Conservation (phyloP, 495 filamentous ascomycete genomes). For the Trichoderma parareesei region DNA sequence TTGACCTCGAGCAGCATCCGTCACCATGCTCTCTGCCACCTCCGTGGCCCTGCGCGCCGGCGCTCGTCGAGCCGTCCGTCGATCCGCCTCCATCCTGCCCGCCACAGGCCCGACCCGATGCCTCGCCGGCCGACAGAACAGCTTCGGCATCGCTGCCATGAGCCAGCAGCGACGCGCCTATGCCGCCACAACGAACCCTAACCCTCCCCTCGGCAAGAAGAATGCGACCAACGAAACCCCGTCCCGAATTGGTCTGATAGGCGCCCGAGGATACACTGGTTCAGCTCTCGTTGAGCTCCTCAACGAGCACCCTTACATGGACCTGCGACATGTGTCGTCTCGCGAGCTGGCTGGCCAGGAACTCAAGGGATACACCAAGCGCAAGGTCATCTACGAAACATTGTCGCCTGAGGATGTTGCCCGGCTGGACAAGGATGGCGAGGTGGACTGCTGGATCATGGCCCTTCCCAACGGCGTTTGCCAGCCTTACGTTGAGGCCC, state of each 20-base stretch:
- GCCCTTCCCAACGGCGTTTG: constrained; percentile 95
- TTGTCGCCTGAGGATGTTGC: constrained; percentile 82
- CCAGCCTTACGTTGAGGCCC: constrained; percentile 90
- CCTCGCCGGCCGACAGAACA: background rate
- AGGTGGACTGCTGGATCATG: constrained; percentile 98
- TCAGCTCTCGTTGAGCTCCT: constrained; percentile 86
- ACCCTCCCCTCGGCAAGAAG: constrained; percentile 90
- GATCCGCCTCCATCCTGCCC: background rate
- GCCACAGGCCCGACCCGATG: background rate
- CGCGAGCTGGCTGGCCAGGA: constrained; percentile 87
- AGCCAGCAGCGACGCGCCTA: constrained; percentile 32
- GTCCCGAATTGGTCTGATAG: constrained; percentile 83
- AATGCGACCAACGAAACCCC: constrained; percentile 78
- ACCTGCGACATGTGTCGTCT: constrained; percentile 88
- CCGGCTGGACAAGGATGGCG: constrained; percentile 81
- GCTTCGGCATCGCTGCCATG: background rate
- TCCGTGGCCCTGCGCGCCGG: constrained; percentile 11
- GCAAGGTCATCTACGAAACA: constrained; percentile 91
- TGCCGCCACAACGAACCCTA: constrained; percentile 81
- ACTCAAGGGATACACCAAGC: constrained; percentile 85
- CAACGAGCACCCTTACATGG: constrained; percentile 88
- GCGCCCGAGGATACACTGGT: constrained; percentile 92
- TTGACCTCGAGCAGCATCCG: constrained; percentile 8
- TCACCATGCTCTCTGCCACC: constrained; percentile 13
- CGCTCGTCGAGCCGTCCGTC: constrained; percentile 11